Conservation (phyloP, 805 yeast genomes). For the Cyberlindnera bimundalis region DNA sequence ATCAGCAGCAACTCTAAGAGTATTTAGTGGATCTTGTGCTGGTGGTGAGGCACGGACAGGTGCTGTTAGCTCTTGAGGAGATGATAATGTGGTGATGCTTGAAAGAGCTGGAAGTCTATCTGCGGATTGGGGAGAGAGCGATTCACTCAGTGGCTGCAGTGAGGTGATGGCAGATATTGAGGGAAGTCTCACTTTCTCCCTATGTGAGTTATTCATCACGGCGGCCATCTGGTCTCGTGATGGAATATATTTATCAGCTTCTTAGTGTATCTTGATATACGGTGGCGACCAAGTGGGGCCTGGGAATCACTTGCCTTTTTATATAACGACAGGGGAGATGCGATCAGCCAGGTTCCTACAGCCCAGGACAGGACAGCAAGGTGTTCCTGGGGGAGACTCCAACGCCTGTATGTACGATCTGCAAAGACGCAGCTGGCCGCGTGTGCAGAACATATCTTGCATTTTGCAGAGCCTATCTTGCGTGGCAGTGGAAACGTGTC, state of each 20-base stretch:
- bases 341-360: background rate
- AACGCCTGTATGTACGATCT: background rate
- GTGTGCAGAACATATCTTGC: background rate
- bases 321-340: background rate
- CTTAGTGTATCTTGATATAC: no score
- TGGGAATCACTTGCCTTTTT: background rate
- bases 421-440: background rate
- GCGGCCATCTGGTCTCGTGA: conserved; percentile 7
- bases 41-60: background rate
- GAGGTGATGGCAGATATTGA: conserved; percentile 9
- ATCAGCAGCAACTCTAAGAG: conserved; percentile 10
- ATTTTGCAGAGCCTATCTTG: conserved; percentile 4
- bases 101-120: conserved; percentile 1
- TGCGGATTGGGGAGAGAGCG: background rate
- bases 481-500: background rate
- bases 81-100: background rate
- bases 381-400: conserved; percentile 2
- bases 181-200: conserved; percentile 14
- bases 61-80: background rate
- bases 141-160: background rate
- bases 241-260: background rate
- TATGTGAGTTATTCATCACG: conserved; percentile 5
- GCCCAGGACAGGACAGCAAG: background rate
- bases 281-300: no score
- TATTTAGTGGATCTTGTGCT: conserved; percentile 2